Evolutionary conservation across 2,329 filamentous ascomycete species (phyloP), one percentile per base, ranked within the genome.

Genomic region (Nothophaeocryptopus gaeumannii): DNA sequence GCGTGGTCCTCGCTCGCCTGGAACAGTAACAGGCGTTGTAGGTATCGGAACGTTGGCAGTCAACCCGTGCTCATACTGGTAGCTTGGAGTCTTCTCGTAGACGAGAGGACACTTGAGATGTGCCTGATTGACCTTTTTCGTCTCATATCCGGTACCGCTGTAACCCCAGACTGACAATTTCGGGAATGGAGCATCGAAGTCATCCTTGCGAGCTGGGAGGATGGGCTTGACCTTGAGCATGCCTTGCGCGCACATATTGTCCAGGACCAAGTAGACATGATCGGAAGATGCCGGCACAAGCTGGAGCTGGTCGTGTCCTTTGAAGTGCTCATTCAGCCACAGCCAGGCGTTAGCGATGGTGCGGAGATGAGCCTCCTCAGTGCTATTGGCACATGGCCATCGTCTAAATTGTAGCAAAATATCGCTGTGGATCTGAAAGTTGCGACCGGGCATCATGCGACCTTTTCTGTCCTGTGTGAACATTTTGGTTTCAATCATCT

Each of bases 91-190:
- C 1, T 83, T 83, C 1, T 74, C 69, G 14, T 83, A 74, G 37
- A 79, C 74, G 32, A 89, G 72, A 8, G 77, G 74, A 67, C 88
- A 89, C 56, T 81, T 78, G 42, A 88, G 77, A 58, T 82, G 81
- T 31, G 76, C 75, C 58, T 85, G 84, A 32, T 86, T 80, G 54
- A 85, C 83, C 50, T 81, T 81, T 47, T 85, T 78, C 15, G 83
- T 85, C 61, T 87, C 82, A 67, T 90, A 90, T 56, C 86, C 82
- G 12, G 81, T 81, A 7, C 84, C 84, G 45, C 81, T 79, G 61
- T 89, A 86, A 1, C 87, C 86, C 63, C 86, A 84, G 2, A 83
- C 82, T 5, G 70, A 74, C 16, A 77, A 57, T 31, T 68, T 67
- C 12, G 72, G 72, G 10, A 63, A 61, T 0, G 71, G 67, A 2